Conservation (phyloP, 2,329 filamentous ascomycete species). For the Bisporella sp. region DNA sequence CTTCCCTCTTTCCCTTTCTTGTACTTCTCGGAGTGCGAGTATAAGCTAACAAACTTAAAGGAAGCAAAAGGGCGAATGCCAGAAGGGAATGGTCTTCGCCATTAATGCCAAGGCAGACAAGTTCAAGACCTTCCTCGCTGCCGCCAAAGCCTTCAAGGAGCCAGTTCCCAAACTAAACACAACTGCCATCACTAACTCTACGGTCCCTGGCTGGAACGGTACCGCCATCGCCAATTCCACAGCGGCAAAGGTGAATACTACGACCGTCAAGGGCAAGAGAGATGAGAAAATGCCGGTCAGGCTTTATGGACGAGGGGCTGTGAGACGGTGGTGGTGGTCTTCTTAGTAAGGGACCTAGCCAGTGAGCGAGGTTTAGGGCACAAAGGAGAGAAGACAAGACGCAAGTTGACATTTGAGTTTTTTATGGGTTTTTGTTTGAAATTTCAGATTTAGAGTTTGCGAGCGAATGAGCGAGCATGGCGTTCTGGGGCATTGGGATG, state of each 20-base stretch:
- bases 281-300: not conserved
- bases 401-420: too few relatives aligned
- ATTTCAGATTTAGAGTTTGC: too few relatives aligned
- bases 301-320: not conserved
- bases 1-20: not conserved
- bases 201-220: not conserved
- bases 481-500: too few relatives aligned
- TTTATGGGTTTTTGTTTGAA: too few relatives aligned
- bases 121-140: slow-evolving; percentile 1
- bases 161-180: not conserved
- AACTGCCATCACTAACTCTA: not conserved
- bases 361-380: too few relatives aligned
- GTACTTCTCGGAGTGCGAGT: not conserved
- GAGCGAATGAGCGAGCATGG: too few relatives aligned
- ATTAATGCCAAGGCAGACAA: slow-evolving; percentile 6
- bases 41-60: slow-evolving; percentile 1
- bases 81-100: slow-evolving; percentile 11
- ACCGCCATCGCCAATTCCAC: not conserved
- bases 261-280: not conserved
- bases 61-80: slow-evolving; percentile 6
- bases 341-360: too few relatives aligned
- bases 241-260: not conserved
- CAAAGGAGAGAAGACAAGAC: too few relatives aligned
- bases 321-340: too few relatives aligned
- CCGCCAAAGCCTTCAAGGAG: slow-evolving; percentile 1